Evolutionary conservation across 371 early-diverging fungal genomes (phyloP), one percentile per base, ranked within the genome.

Genomic region (Mortierella sp.): DNA sequence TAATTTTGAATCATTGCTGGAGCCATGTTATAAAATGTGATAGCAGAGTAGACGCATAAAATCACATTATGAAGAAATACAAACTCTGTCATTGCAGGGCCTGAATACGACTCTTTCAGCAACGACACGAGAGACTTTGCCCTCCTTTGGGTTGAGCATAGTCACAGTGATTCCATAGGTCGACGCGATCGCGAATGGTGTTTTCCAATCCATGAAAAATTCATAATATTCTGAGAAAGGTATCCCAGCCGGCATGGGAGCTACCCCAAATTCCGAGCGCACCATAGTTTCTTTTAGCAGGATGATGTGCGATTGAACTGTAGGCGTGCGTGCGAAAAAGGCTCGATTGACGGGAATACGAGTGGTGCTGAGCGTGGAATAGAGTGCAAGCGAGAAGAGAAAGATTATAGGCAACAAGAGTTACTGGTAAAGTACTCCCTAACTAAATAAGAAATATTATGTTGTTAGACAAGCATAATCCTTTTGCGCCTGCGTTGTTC

Each of bases 61-160:
- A 85, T 69, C 61, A 93, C 72, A 78, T 95, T 95, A 83, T 95
- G 96, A 6, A 90, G 65, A 70, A 94, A 88, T 29, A 94, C 91
- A 61, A 93, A 87, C n/a, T 88, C 85, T 66, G 91, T 94, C 88
- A 94, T 89, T 53, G 82, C 70, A 23, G 77, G 59, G 32, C 83
- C 85, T n/a, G 86, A 85, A 54, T 76, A 65, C 35, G 75, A 65
- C 61, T 70, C 68, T 51, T 72, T 70, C 19, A 70, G 88, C 89
- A 67, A 86, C 87, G 1, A 87, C 86, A 26, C 87, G 83, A 23
- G 90, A 85, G 58, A 86, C 78, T 59, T 86, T 86, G 59, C 86
- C 83, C 19, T 79, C 73, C 75, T 87, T 86, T 66, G 92, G 93
- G 80, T 93, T 94, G 63, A 88, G 84, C 15, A 88, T 67, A 49